Percentiles rank a stretch among this genome's conserved stretches.
phyloP scores from a whole-genome alignment of 441 rosid genomes.

The Monsonia emarginata region DNA sequence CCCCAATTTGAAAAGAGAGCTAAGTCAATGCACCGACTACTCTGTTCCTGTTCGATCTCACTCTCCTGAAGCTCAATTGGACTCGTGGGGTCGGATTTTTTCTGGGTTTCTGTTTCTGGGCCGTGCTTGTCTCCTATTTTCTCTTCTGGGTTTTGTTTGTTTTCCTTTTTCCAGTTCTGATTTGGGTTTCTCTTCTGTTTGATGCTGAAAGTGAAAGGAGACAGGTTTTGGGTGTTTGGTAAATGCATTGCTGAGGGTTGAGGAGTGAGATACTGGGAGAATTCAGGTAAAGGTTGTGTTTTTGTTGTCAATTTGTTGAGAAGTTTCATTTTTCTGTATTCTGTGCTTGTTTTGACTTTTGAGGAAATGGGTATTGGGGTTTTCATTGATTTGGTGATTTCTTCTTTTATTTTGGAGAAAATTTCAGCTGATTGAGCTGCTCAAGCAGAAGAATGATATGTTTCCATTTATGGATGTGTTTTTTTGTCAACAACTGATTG shows the following conservation, averaged over 20 bases:
- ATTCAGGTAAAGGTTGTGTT: conserved; percentile 18
- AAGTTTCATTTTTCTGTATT: not conserved
- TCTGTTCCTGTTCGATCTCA: conserved; percentile 26
- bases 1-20: not conserved
- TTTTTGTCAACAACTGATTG: conserved; percentile 27
- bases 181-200: conserved; percentile 13
- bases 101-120: conserved; percentile 21
- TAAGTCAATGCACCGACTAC: conserved; percentile 43
- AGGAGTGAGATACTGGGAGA: conserved; percentile 10
- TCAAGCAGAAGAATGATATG: conserved; percentile 2
- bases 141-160: too few species aligned
- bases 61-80: conserved; percentile 6
- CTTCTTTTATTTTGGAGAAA: not conserved
- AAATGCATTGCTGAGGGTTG: too few species aligned
- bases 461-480: conserved; percentile 16
- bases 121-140: too few species aligned
- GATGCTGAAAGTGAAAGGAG: conserved; percentile 6
- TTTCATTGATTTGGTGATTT: not conserved
- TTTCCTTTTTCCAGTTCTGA: conserved; percentile 2
- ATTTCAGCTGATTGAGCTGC: not conserved
- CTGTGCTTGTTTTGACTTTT: not conserved
- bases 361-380: not conserved
- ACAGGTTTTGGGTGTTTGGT: conserved; percentile 13
- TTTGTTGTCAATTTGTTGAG: conserved; percentile 1
- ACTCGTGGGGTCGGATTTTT: conserved; percentile 14